Evolutionary conservation across 225 moss, liverwort and hornwort species (phyloP).

Genomic region (Physcomitrellopsis africana): DNA sequence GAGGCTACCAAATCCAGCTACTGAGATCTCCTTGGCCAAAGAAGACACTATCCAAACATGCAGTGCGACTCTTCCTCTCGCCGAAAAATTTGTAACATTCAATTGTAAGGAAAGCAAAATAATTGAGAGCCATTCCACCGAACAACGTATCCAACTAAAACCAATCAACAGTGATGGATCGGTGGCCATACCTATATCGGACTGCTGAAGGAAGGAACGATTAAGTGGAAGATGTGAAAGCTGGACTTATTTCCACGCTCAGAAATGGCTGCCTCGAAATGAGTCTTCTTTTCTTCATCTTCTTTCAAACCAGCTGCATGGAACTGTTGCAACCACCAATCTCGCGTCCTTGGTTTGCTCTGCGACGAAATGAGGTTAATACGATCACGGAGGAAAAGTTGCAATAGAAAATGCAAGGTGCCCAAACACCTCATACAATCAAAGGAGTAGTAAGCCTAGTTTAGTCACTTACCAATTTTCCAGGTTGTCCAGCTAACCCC

Average conservation of each 20-base stretch:
- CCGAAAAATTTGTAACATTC: too few species aligned
- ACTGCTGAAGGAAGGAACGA: conserved; percentile 62
- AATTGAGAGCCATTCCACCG: background rate
- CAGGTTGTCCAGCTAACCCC: conserved; percentile 33
- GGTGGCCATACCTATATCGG: conserved; percentile 31
- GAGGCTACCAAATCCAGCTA: too few species aligned
- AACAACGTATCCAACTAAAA: background rate
- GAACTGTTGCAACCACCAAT: conserved; percentile 86
- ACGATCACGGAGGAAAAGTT: background rate
- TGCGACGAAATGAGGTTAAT: conserved; percentile 32
- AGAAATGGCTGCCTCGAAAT: conserved; percentile 62
- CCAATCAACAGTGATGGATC: conserved; percentile 11
- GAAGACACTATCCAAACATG: too few species aligned
- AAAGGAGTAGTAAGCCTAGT: background rate
- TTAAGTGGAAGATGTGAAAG: conserved; percentile 88
- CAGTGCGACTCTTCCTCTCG: too few species aligned
- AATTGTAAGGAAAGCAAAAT: too few species aligned
- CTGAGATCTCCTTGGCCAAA: too few species aligned
- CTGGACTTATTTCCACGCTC: conserved; percentile 64
- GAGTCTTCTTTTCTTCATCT: conserved; percentile 73
- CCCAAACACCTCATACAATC: conserved; percentile 2
- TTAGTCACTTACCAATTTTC: conserved; percentile 41
- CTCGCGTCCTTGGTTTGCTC: conserved; percentile 65
- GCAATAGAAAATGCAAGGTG: background rate
- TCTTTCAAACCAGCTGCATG: conserved; percentile 67